A percentile compares a stretch with the other conserved stretches of the same genome.
These are phyloP conservation scores for Porcisia hertigi DNA, from an alignment of 208 protist genomes.

Conservation along the genomic window DNA sequence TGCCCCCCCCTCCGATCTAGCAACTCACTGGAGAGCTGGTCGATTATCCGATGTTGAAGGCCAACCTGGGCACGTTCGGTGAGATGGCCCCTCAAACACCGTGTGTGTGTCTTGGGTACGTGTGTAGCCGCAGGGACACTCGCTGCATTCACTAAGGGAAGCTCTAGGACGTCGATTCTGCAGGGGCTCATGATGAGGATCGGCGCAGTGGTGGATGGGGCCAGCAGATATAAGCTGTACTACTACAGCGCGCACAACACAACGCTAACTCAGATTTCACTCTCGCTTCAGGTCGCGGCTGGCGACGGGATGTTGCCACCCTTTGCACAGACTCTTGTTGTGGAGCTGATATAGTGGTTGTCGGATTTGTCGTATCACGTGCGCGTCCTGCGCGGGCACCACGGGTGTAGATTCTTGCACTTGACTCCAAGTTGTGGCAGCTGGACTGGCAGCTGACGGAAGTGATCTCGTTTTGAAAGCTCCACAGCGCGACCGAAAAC, in stretches of 20 bases:
- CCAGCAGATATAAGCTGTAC: slow-evolving; percentile 42
- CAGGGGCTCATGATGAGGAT: slow-evolving; percentile 47
- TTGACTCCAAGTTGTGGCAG: slow-evolving; percentile 36
- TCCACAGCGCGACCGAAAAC: slow-evolving; percentile 43
- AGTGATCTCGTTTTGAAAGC: slow-evolving; percentile 25
- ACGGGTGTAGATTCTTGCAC: slow-evolving; percentile 35
- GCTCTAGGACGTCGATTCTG: slow-evolving; percentile 21
- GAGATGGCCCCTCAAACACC: slow-evolving; percentile 1
- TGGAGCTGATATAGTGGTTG: slow-evolving; percentile 53
- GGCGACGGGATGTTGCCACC: slow-evolving; percentile 40
- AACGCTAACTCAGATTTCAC: slow-evolving; percentile 31
- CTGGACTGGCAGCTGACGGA: slow-evolving; percentile 39
- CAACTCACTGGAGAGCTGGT: slow-evolving; percentile 13
- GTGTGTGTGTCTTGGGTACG: not conserved
- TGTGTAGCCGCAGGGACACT: slow-evolving; percentile 23
- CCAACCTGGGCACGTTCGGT: not conserved
- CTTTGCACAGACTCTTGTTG: slow-evolving; percentile 49
- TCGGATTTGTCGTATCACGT: slow-evolving; percentile 36
- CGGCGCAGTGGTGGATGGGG: slow-evolving; percentile 9
- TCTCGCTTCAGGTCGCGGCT: slow-evolving; percentile 43
- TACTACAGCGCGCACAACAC: slow-evolving; percentile 66
- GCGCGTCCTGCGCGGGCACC: slow-evolving; percentile 51
- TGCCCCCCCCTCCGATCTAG: not conserved
- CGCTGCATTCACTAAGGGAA: slow-evolving; percentile 20
- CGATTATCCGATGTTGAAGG: slow-evolving; percentile 23